Base-by-base conservation (phyloP, 768 basidiomycete species). In the Boletus tylopilopsis region DNA sequence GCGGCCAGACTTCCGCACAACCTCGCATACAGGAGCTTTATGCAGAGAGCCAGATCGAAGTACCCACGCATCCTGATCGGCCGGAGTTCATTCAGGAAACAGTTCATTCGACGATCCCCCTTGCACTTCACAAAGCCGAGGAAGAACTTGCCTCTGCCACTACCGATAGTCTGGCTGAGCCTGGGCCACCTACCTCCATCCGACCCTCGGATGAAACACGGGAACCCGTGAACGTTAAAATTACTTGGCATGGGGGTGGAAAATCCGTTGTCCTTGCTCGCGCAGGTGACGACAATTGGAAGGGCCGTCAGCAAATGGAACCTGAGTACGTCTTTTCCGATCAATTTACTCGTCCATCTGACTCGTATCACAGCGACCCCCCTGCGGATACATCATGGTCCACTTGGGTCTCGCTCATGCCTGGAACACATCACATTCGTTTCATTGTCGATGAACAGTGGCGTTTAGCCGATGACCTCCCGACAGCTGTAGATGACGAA, bases 361-460 rank as follows among this genome's bases (percentile, higher is more conserved):
- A 70, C 41, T 27, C 24, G 35, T 25, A 45, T 22, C 15, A n/a
- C 39, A 68, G 66, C 35, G 53, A 67, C 35, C 60, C 71, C 4
- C 63, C 67, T 42, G 64, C 62, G 4, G 70, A 71, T 38, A 59
- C 63, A 51, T 64, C 65, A 6, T 76, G 70, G 63, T 67, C 62
- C 32, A 60, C 71, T 5, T 64, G 64, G 58, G 70, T 84, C 23
- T 60, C 73, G 5, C 79, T 98, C 1, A 80, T 82, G 10, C 92
- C 93, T 0, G 95, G 95, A 15, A 93, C 93, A 0, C 93, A 97
- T 63, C 90, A 94, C 56, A 78, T 97, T 64, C 90, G 94, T 50
- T 98, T 96, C 75, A 81, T 97, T 56, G 90, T 98, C 52, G 95
- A 98, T 66, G 90, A 87, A 40, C 79, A 83, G 39, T 92, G 87